Evolutionary conservation across 192 early-diverging fungal genomes (phyloP).

Genomic region (Gryganskiella cystojenkinii): DNA sequence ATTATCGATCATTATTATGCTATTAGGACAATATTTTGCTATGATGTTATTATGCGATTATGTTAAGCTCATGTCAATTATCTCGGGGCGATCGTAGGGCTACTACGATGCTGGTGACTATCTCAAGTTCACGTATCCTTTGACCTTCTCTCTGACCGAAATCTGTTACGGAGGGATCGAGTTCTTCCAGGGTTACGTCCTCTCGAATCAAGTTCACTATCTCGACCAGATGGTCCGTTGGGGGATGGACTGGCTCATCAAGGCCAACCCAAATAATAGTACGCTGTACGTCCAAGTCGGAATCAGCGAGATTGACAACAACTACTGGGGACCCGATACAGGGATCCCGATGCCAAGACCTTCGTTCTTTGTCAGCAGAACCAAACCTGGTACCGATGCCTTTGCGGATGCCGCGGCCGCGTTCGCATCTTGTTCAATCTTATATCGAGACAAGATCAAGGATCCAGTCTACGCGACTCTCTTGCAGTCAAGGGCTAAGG

Average conservation of each 20-base stretch:
- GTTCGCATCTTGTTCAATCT: slow-evolving; percentile 57
- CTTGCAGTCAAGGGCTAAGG: slow-evolving; percentile 42
- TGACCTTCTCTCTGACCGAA: slow-evolving; percentile 56
- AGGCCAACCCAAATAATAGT: slow-evolving; percentile 60
- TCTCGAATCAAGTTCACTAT: slow-evolving; percentile 53
- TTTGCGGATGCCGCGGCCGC: slow-evolving; percentile 62
- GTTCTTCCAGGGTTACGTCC: slow-evolving; percentile 61
- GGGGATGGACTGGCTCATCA: slow-evolving; percentile 69
- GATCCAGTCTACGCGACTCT: slow-evolving; percentile 53
- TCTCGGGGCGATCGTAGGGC: slow-evolving; percentile 6
- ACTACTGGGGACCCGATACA: slow-evolving; percentile 67
- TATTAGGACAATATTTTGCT: neutral
- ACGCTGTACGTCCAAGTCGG: slow-evolving; percentile 63
- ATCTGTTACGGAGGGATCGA: slow-evolving; percentile 64
- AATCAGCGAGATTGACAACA: slow-evolving; percentile 56
- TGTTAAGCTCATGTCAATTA: neutral
- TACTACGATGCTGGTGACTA: slow-evolving; percentile 66
- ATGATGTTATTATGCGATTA: neutral
- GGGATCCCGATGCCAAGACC: slow-evolving; percentile 62
- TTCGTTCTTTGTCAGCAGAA: slow-evolving; percentile 52
- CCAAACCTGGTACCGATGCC: slow-evolving; percentile 62
- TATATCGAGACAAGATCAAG: slow-evolving; percentile 55
- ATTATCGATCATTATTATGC: neutral
- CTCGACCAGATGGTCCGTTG: slow-evolving; percentile 61
- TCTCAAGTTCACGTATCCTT: slow-evolving; percentile 65